Evolutionary conservation across 257 asterid genomes (phyloP).

Genomic region (Capsicum baccatum): DNA sequence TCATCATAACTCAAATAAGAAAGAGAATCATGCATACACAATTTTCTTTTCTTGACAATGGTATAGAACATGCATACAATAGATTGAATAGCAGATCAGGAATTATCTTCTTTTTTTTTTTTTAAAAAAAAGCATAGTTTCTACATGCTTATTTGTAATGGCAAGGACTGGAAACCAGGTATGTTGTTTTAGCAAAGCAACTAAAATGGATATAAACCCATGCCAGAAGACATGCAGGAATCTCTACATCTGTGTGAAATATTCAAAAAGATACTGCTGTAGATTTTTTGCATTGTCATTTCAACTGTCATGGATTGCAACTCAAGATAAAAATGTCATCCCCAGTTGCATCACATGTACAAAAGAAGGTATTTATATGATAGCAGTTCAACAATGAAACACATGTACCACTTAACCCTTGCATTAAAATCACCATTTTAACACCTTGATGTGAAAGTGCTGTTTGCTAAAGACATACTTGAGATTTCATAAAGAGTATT

Average conservation of each 20-base stretch:
- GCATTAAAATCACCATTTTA: not conserved
- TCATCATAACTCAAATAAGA: constrained; percentile 19
- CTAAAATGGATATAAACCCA: not conserved
- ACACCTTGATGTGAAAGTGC: not conserved
- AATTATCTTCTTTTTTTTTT: not conserved
- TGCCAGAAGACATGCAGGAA: constrained; percentile 20
- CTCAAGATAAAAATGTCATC: not conserved
- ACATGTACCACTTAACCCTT: not conserved
- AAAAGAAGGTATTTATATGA: not conserved
- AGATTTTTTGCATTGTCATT: constrained; percentile 1
- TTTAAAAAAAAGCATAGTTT: not conserved
- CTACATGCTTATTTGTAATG: not conserved
- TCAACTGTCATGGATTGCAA: not conserved
- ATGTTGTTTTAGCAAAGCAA: constrained; percentile 6
- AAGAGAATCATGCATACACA: not conserved
- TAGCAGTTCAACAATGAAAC: not conserved
- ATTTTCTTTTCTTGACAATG: not conserved
- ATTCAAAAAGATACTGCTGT: not conserved
- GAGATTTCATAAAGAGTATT: constrained; percentile 23
- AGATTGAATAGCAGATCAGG: constrained; percentile 24
- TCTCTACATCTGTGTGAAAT: not conserved
- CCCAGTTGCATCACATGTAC: constrained; percentile 20
- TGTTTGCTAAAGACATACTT: not conserved
- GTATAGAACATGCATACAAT: not conserved
- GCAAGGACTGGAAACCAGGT: constrained; percentile 10